Evolutionary conservation across 805 yeast genomes (phyloP).

Genomic region (Danielia reshetovae): DNA sequence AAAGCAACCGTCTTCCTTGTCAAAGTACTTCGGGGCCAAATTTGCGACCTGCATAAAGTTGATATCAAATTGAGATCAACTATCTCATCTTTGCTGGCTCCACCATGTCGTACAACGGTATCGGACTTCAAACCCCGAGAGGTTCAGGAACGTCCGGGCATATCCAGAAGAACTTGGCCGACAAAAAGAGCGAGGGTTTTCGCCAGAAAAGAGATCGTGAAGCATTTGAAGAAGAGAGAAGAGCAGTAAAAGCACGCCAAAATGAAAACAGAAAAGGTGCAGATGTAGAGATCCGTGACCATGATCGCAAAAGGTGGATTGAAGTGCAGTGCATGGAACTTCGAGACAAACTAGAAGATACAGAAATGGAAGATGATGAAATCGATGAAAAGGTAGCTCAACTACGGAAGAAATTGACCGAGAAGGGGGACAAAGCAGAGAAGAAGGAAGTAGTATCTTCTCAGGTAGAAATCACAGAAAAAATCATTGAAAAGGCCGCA

Average conservation of each 20-base stretch:
- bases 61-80: not conserved
- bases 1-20: no score
- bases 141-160: constrained; percentile 65
- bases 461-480: no score
- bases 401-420: constrained; percentile 17
- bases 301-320: constrained; percentile 33
- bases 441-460: no score
- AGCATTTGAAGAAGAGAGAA: constrained; percentile 13
- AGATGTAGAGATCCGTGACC: constrained; percentile 26
- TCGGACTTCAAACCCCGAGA: constrained; percentile 52
- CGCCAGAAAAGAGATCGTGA: constrained; percentile 26
- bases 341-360: constrained; percentile 50
- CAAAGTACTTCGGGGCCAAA: no score
- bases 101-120: constrained; percentile 53
- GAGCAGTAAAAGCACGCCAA: constrained; percentile 11
- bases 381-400: constrained; percentile 20
- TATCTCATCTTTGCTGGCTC: no score
- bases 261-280: constrained; percentile 9
- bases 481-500: not conserved
- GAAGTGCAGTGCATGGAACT: constrained; percentile 49
- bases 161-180: constrained; percentile 44
- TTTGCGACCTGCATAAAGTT: no score
- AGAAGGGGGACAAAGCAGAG: no score
- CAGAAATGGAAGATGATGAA: constrained; percentile 31
- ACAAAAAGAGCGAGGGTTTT: constrained; percentile 19